phyloP scores from a whole-genome alignment of 768 basidiomycete species.

The Lactarius deliciosus region DNA sequence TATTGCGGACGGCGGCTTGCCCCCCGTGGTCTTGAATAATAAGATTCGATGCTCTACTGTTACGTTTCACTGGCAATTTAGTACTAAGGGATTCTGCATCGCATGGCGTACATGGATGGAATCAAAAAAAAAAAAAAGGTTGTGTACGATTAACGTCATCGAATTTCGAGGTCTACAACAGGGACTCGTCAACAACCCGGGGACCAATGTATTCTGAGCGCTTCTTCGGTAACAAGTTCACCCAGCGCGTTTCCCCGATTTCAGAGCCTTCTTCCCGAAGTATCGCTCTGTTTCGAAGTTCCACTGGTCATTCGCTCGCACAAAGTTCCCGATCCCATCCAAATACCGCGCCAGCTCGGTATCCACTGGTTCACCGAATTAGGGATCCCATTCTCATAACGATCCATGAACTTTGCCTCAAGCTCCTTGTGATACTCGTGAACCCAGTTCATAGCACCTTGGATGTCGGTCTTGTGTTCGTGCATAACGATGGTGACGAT shows the following conservation, averaged over 20 bases:
- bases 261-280: constrained; percentile 2
- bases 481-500: constrained; percentile 45
- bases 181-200: too few species aligned
- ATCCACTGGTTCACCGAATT: constrained; percentile 39
- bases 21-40: too few species aligned
- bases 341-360: constrained; percentile 38
- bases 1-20: too few species aligned
- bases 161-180: too few species aligned
- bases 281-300: constrained; percentile 36
- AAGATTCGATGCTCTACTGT: too few species aligned
- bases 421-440: constrained; percentile 32
- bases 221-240: neutral
- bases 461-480: constrained; percentile 35
- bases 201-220: neutral
- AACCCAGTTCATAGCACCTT: constrained; percentile 39
- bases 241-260: neutral
- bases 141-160: too few species aligned
- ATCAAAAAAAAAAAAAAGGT: too few species aligned
- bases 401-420: constrained; percentile 34
- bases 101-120: too few species aligned
- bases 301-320: constrained; percentile 42
- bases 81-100: too few species aligned
- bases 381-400: constrained; percentile 35
- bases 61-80: too few species aligned
- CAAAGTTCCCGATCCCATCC: constrained; percentile 44